Base-by-base conservation (phyloP, 2,329 filamentous ascomycete genomes). In the Drechslerella stenobrocha region DNA sequence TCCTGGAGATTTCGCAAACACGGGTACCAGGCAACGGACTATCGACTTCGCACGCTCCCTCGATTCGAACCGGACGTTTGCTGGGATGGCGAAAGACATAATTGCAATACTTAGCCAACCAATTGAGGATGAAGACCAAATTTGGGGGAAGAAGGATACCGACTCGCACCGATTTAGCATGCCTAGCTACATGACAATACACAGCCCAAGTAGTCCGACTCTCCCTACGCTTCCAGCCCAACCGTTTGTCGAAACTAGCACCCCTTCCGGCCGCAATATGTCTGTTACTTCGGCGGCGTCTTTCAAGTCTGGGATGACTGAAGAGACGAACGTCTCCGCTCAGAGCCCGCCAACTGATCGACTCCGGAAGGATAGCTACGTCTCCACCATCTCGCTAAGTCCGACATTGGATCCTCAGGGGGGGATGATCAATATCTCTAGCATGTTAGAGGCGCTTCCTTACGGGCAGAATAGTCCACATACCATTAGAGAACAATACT, bases 1-100 rank as follows among this genome's bases (percentile, higher is more conserved):
- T 76, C 91, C 93, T 0, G 92, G 90, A 13, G 93, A 98, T 76
- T 96, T 97, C 79, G 90, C 90, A 0, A 85, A 87, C 69, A 82
- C 87, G 1, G 82, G 82, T 20, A 95, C 90, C 1, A 84, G 86
- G 71, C 84, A 82, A 70, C 84, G 83, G 28, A 79, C 96, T 35
- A 83, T 87, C 50, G 84, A 85, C 22, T 93, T 98, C 73, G 86
- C 95, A 32, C 78, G 80, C 15, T 82, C 86, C 37, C 79, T 97
- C n/a, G 83, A 88, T 20, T 83, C 82, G 3, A 88, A 89, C 70
- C 86, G 89, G 7, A 87, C 95, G 51, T 96, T 95, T 76, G 85
- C 88, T 18, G 85, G 89, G 15, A 89, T 91, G 2, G 88, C 90
- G 2, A 87, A 89, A 72, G 90, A 96, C 74, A 93, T 98, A 78